Percentiles rank a stretch among this genome's conserved stretches.
phyloP scores from a whole-genome alignment of 2,329 filamentous ascomycete species.

The Ilyonectria sp. region DNA sequence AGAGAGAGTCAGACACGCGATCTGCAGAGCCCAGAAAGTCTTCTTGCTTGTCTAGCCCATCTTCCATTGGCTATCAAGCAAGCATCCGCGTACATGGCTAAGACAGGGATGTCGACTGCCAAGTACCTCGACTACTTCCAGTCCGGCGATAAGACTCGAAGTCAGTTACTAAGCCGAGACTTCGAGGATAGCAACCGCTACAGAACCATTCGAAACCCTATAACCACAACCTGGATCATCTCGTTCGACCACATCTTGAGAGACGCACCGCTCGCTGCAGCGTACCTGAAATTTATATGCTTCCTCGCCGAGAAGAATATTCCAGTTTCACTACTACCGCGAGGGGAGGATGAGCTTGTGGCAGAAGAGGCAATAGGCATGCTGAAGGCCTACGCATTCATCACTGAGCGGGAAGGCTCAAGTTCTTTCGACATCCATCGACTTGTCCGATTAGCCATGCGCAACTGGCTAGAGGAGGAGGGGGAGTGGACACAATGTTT shows the following conservation, averaged over 20 bases:
- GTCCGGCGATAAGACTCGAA: conserved; percentile 38
- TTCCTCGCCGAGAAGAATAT: conserved; percentile 50
- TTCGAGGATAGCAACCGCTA: conserved; percentile 52
- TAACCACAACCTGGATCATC: conserved; percentile 53
- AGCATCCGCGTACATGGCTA: conserved; percentile 54
- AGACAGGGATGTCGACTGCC: conserved; percentile 39
- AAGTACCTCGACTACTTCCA: conserved; percentile 47
- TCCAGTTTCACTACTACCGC: conserved; percentile 45
- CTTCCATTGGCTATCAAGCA: conserved; percentile 56
- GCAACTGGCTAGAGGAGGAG: conserved; percentile 47
- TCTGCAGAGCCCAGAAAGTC: conserved; percentile 27
- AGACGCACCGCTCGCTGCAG: conserved; percentile 43
- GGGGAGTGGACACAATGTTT: background rate
- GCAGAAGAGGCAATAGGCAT: conserved; percentile 44
- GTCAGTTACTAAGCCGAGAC: conserved; percentile 47
- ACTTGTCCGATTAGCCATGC: conserved; percentile 50
- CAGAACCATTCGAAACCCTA: conserved; percentile 42
- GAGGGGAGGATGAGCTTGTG: conserved; percentile 22
- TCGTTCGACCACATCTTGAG: conserved; percentile 51
- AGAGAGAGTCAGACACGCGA: conserved; percentile 39
- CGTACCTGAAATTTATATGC: conserved; percentile 50
- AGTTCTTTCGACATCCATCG: conserved; percentile 50
- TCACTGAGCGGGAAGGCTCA: conserved; percentile 40
- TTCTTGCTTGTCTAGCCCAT: conserved; percentile 50
- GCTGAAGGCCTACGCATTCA: conserved; percentile 51